Conservation (phyloP, 2,329 filamentous ascomycete genomes). For the Ilyonectria sp. region DNA sequence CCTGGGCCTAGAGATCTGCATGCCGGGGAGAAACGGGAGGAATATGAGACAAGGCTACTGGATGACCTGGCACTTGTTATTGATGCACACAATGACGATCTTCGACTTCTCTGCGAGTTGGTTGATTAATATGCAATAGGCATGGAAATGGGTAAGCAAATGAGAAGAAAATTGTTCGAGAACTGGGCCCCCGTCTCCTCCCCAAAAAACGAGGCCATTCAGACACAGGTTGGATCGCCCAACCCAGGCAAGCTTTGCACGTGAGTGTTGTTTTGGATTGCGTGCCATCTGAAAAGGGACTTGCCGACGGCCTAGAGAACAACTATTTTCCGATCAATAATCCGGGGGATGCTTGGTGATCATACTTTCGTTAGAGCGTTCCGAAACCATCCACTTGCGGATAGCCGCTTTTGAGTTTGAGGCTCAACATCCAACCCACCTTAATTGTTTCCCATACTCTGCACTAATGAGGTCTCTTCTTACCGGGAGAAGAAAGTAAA, state of each 20-base stretch:
- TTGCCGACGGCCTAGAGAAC: neutral
- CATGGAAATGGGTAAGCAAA: neutral
- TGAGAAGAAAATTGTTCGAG: neutral
- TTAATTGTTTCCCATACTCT: neutral
- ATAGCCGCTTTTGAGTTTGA: neutral
- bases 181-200: no score
- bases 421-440: neutral
- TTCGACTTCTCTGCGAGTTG: no score
- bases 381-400: neutral
- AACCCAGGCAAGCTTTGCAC: neutral
- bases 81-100: no score
- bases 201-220: conserved; percentile 13
- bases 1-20: neutral
- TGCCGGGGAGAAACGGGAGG: neutral
- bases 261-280: neutral
- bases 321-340: conserved; percentile 14
- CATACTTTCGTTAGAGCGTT: neutral
- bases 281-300: neutral
- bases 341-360: neutral
- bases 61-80: no score
- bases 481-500: neutral
- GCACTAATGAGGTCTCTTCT: neutral
- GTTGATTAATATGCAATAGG: no score
- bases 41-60: neutral
- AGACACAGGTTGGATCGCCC: neutral